These are phyloP conservation scores for Pseudocercospora pini-densiflorae DNA, from an alignment of 2,329 filamentous ascomycete species.

Conservation along the genomic window DNA sequence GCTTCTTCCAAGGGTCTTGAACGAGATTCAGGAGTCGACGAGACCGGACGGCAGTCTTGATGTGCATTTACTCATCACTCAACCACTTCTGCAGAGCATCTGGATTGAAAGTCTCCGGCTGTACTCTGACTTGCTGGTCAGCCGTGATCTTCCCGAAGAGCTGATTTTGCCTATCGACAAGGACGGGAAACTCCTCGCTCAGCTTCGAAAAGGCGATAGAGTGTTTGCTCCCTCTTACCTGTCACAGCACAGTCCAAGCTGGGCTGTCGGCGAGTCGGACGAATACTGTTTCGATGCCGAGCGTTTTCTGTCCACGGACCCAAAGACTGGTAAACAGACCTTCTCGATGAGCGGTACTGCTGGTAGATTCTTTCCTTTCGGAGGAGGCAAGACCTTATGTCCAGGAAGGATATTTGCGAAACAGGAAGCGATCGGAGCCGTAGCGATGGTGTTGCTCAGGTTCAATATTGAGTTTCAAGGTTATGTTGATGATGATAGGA, in stretches of 20 bases:
- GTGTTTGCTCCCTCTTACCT: constrained; percentile 39
- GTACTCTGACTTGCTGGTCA: constrained; percentile 40
- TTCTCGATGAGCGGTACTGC: constrained; percentile 36
- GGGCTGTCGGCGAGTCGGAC: constrained; percentile 37
- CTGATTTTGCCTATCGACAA: constrained; percentile 36
- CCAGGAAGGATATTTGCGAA: constrained; percentile 37
- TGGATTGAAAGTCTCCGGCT: constrained; percentile 42
- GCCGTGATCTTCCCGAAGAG: constrained; percentile 36
- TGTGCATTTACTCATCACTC: constrained; percentile 32
- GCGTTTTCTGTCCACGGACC: constrained; percentile 34
- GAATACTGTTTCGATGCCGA: background rate
- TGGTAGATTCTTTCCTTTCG: constrained; percentile 41
- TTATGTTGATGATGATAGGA: constrained; percentile 31
- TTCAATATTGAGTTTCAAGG: constrained; percentile 36
- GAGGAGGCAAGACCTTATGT: constrained; percentile 37
- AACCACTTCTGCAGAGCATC: constrained; percentile 41
- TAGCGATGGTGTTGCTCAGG: constrained; percentile 33
- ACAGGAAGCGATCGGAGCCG: constrained; percentile 35
- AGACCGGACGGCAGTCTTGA: constrained; percentile 34
- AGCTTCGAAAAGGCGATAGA: constrained; percentile 33
- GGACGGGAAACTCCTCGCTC: constrained; percentile 30
- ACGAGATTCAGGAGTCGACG: constrained; percentile 33
- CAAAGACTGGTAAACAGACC: constrained; percentile 32
- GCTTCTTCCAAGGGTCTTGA: constrained; percentile 34
- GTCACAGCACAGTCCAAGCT: constrained; percentile 36